Conservation (phyloP, 2,329 filamentous ascomycete genomes). For the Colletotrichum liaoningense region DNA sequence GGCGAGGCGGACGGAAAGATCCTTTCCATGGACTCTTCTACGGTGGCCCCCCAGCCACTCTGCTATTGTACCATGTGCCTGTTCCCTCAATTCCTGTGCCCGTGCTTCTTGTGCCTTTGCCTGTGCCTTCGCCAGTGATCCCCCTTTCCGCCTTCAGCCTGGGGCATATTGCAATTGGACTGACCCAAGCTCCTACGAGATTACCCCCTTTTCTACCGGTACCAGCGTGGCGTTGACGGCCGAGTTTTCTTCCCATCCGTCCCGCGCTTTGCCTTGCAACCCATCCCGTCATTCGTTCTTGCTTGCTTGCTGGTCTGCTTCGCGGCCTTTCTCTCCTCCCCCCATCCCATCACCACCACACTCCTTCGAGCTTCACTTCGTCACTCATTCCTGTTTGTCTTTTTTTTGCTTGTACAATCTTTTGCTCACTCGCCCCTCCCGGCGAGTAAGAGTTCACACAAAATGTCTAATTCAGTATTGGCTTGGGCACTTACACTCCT, state of each 20-base stretch:
- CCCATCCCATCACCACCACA: conserved; percentile 26
- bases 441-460: conserved; percentile 32
- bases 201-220: conserved; percentile 32
- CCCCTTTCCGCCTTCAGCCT: conserved; percentile 35
- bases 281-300: conserved; percentile 34
- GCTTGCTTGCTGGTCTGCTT: conserved; percentile 36
- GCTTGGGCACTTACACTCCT: conserved; percentile 35
- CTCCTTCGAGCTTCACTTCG: conserved; percentile 33
- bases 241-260: conserved; percentile 36
- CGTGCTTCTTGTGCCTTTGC: neutral
- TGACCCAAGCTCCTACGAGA: conserved; percentile 33
- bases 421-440: conserved; percentile 32
- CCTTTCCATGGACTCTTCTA: conserved; percentile 28
- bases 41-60: conserved; percentile 29
- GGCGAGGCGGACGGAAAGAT: conserved; percentile 35
- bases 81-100: neutral
- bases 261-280: conserved; percentile 30
- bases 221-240: conserved; percentile 32
- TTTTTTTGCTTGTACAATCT: conserved; percentile 26
- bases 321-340: conserved; percentile 29
- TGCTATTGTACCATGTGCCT: neutral
- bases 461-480: conserved; percentile 37
- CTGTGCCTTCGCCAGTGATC: conserved; percentile 16
- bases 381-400: conserved; percentile 31
- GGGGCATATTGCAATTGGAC: conserved; percentile 33